Base-by-base conservation (phyloP, 1,284 basidiomycete species). In the Polyporus tsugae region DNA sequence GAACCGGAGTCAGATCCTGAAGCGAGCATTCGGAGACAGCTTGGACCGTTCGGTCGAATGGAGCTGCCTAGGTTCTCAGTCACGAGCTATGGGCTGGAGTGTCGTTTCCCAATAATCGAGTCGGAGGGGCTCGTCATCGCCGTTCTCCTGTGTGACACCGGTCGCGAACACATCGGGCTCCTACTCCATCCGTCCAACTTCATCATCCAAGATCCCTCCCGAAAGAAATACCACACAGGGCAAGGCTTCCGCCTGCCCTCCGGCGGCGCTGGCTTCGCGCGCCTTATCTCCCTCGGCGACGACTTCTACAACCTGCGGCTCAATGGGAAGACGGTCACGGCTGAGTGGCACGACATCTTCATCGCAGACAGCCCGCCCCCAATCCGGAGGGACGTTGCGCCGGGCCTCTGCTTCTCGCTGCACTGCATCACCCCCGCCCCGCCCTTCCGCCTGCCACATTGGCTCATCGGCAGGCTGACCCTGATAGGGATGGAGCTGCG, bases 331-430 rank as follows among this genome's bases (percentile, higher is more conserved):
- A 25, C 22, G 5, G 64, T 66, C 64, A 61, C 44, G 6, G 59
- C 60, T 10, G 46, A 35, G 49, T 66, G 64, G 64, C 64, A 60
- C 59, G 60, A 61, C 57, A 49, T 63, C 62, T 67, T 25, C 62
- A 60, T 67, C 38, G 58, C 38, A 19, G 36, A 42, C 38, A 49
- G 29, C 25, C 61, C 61, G 2, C 61, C 61, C 11, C 44, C 33
- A 4, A 5, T 15, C 11, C 22, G 22, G 29, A 35, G 11, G 19
- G 36, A 53, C 59, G 19, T 38, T 35, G 25, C 42, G 38, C 15
- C 46, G 13, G 42, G 22, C 9, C 17, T 29, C n/a, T 49, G 49
- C 22, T 33, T 22, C 49, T 19, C 49, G n/a, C 39, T 62, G 13
- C 29, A 61, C 46, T 41, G 46, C 59, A 38, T 52, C 15, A 11